Evolutionary conservation across 2,329 filamentous ascomycete genomes (phyloP).

Genomic region (Beauveria sp.): DNA sequence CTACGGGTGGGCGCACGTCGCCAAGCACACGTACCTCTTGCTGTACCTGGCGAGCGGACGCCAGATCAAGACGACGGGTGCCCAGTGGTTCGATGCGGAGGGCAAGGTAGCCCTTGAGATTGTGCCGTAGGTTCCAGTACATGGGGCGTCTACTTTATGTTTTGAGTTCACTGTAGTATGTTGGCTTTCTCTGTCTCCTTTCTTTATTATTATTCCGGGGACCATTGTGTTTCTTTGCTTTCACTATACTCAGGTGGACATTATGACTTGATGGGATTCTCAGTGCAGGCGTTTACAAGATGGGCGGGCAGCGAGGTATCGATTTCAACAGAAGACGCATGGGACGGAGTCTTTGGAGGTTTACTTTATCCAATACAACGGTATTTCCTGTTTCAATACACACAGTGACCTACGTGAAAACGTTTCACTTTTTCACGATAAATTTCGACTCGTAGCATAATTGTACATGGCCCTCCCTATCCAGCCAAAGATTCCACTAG

Average conservation of each 20-base stretch:
- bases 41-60: constrained; percentile 66
- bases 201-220: not conserved
- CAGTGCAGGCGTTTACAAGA: not conserved
- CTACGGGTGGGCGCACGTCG: constrained; percentile 72
- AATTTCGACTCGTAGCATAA: not conserved
- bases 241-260: not conserved
- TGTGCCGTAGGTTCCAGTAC: constrained; percentile 12
- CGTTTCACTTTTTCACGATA: too few species aligned
- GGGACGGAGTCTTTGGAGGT: not conserved
- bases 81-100: constrained; percentile 60
- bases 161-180: not conserved
- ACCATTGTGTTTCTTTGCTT: not conserved
- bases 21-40: constrained; percentile 65
- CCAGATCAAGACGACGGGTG: constrained; percentile 47
- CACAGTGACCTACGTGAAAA: not conserved
- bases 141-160: not conserved
- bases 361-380: not conserved
- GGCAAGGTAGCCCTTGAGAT: constrained; percentile 44
- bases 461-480: not conserved
- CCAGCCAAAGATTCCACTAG: not conserved
- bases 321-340: not conserved
- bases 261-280: not conserved
- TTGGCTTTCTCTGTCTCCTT: not conserved
- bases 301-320: not conserved
- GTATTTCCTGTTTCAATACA: not conserved